phyloP scores from a whole-genome alignment of 2,329 filamentous ascomycete genomes.

The Aspergillus pseudoterreus region DNA sequence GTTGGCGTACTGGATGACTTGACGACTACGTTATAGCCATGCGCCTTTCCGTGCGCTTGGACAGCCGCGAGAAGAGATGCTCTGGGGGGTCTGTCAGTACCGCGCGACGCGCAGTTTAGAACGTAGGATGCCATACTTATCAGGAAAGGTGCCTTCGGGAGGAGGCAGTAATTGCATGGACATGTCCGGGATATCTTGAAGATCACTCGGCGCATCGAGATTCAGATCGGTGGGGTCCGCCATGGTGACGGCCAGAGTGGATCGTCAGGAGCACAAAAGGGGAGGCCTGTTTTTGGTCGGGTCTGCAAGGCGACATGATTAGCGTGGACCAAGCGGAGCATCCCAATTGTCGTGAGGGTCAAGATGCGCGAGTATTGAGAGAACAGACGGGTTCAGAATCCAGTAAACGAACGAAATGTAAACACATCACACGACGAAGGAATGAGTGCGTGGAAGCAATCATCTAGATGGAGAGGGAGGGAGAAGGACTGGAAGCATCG shows the following conservation, averaged over 20 bases:
- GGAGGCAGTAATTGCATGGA: constrained; percentile 41
- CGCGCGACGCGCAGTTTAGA: not conserved
- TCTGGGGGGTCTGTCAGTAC: constrained; percentile 16
- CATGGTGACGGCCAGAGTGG: constrained; percentile 27
- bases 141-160: constrained; percentile 43
- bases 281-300: constrained; percentile 14
- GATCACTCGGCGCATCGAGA: constrained; percentile 43
- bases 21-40: constrained; percentile 44
- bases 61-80: constrained; percentile 37
- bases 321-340: not conserved
- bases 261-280: constrained; percentile 8
- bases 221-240: constrained; percentile 41
- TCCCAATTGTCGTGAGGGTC: not conserved
- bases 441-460: constrained; percentile 40
- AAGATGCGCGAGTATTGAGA: not conserved
- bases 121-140: constrained; percentile 30
- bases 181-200: constrained; percentile 43
- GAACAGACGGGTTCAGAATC: too few relatives aligned
- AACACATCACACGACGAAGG: too few relatives aligned
- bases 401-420: too few relatives aligned
- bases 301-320: constrained; percentile 4
- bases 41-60: constrained; percentile 39
- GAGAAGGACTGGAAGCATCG: constrained; percentile 17
- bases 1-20: constrained; percentile 46
- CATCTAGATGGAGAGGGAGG: constrained; percentile 12